Evolutionary conservation across 2,329 filamentous ascomycete genomes (phyloP), one percentile per base, ranked within the genome.

Genomic region (Aspergillus flavus): DNA sequence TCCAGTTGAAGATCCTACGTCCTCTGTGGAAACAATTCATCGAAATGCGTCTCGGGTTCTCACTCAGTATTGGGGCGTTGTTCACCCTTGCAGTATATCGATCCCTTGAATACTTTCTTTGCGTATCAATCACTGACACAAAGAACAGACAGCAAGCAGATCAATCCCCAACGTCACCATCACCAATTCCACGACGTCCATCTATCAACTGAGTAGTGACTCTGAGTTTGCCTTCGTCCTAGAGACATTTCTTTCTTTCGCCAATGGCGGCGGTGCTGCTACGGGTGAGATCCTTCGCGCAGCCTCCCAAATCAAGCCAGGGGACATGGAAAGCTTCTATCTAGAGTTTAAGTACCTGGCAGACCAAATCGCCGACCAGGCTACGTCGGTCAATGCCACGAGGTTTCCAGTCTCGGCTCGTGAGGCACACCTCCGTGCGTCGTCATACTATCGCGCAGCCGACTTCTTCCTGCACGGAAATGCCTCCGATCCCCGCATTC

Each of bases 391-490:
- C 0, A 16, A 50, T 28, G 14, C 46, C 46, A 50, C 23, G 12
- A 50, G 46, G 46, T 50, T 50, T 50, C 46, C 46, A 14, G 46
- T 50, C 23, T 50, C 46, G 6, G 46, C 46, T 28, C 46, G 46
- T 19, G n/a, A 50, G 14, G 46, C 46, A 23, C 46, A 50, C 26
- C 23, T 50, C 46, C 46, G 46, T 50, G 46, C 46, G 1, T 21
- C 46, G 6, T 28, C 46, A 28, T 50, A 50, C 46, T 50, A 50
- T 28, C 46, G 46, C 23, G 46, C 46, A 19, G 46, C 46, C 12
- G 46, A 50, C 23, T 50, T 50, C 46, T 50, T 50, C 46, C 46
- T 50, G 12, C 46, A 50, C n/a, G 46, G 46, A 9, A 50, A 50
- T 16, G 23, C 46, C 14, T 50, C 46, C 23, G 46, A 50, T 50